A percentile compares a stretch with the other conserved stretches of the same genome.
These are phyloP conservation scores for Candida takata DNA, from an alignment of 805 yeast genomes.

Conservation along the genomic window DNA sequence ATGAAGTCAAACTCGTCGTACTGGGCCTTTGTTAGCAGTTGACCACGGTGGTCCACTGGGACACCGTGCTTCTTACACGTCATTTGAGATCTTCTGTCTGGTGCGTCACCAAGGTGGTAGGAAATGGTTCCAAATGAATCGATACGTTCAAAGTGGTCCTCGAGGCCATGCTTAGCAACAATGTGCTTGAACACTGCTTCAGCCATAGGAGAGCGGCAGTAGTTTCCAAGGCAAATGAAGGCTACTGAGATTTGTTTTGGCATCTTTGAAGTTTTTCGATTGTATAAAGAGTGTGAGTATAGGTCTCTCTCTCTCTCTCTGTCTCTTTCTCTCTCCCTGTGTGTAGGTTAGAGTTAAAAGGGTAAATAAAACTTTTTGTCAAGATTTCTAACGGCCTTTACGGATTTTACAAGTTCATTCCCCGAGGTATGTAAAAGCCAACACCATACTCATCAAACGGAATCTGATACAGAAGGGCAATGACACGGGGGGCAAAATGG, in stretches of 20 bases:
- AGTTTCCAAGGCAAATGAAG: constrained; percentile 87
- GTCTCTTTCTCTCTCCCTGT: no score
- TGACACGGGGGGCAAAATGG: no score
- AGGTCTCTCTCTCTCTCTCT: no score
- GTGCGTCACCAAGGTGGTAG: constrained; percentile 76
- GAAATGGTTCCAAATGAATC: constrained; percentile 90
- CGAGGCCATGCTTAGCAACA: constrained; percentile 45
- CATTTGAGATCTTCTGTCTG: constrained; percentile 67
- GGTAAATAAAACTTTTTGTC: no score
- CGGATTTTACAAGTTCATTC: no score
- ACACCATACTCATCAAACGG: no score
- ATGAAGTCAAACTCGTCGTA: constrained; percentile 58
- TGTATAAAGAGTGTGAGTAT: no score
- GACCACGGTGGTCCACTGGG: constrained; percentile 69
- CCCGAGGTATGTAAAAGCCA: no score
- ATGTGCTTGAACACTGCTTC: constrained; percentile 78
- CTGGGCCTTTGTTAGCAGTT: constrained; percentile 48
- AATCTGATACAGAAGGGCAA: no score
- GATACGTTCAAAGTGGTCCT: constrained; percentile 40
- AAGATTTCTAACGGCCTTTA: no score
- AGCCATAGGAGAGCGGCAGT: constrained; percentile 97
- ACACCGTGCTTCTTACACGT: constrained; percentile 69
- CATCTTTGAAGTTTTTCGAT: no score
- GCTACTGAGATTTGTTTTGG: constrained; percentile 50
- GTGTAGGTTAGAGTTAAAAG: no score